Base-by-base conservation (phyloP, 371 early-diverging fungal species). In the Rhizopus stolonifer region DNA sequence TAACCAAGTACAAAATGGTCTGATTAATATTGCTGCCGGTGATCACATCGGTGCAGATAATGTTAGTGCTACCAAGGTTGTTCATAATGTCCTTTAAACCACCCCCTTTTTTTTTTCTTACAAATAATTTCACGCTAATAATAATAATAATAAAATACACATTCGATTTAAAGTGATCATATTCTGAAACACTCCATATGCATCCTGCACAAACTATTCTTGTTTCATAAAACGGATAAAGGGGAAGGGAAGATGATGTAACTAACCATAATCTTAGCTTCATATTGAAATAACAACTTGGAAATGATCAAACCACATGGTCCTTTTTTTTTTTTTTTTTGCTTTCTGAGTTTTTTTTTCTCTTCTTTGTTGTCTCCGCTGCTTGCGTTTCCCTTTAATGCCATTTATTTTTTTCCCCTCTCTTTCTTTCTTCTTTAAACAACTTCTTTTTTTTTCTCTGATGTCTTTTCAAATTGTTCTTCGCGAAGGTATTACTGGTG, bases 401-500 rank as follows among this genome's bases (percentile, higher is more conserved):
- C n/a, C n/a, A n/a, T 18, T 42, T 21, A 7, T n/a, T 21, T 4
- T 21, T 17, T 42, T 42, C 19, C 21, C 9, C 8, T 23, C 17
- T 38, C 17, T 17, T 23, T 22, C 14, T 9, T 18, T 42, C 15
- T 17, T 40, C 13, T 40, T 40, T 18, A n/a, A n/a, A n/a, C n/a
- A n/a, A n/a, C 7, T 40, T 21, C 5, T 40, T 40, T 40, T 40
- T 42, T 45, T 45, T 45, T 45, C 31, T 7, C 31, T 29, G 5
- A 54, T 59, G 56, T 13, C 48, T 19, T 73, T 55, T 46, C 58
- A 65, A 54, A 58, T 78, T 29, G 48, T 65, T 50, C 63, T 74
- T 44, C 59, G 69, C 40, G 65, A 78, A 56, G 78, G 74, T 23
- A 72, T 78, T 26, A 56, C 57, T 10, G 74, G 74, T 40, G 78